A percentile compares a stretch with the other conserved stretches of the same genome.
phyloP scores from a whole-genome alignment of 768 basidiomycete genomes.

The Panellus pusillus region DNA sequence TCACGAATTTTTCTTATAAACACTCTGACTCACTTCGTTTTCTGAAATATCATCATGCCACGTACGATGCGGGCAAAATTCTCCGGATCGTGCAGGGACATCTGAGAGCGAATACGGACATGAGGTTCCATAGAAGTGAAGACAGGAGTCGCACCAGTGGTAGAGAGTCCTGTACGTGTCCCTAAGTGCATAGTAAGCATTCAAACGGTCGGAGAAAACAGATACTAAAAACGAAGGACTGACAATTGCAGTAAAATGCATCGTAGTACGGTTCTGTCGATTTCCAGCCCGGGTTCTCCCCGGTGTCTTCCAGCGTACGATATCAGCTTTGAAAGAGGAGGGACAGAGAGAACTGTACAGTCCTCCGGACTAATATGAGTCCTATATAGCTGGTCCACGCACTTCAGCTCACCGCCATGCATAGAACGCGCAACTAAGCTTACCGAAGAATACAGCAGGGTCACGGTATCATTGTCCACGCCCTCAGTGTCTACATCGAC shows the following conservation, averaged over 20 bases:
- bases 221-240: slow-evolving; percentile 21
- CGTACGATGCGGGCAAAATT: slow-evolving; percentile 60
- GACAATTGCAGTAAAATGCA: slow-evolving; percentile 66
- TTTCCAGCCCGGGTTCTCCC: slow-evolving; percentile 64
- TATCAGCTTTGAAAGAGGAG: neutral
- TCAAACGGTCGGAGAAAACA: neutral
- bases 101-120: too few relatives aligned
- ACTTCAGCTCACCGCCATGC: too few relatives aligned
- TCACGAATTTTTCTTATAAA: too few relatives aligned
- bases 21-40: slow-evolving; percentile 48
- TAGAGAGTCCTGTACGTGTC: slow-evolving; percentile 65
- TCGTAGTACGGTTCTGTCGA: slow-evolving; percentile 68
- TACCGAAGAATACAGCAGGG: slow-evolving; percentile 62
- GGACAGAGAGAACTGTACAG: slow-evolving; percentile 39
- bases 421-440: too few relatives aligned
- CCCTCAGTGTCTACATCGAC: slow-evolving; percentile 51
- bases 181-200: slow-evolving; percentile 32
- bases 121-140: too few relatives aligned
- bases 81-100: slow-evolving; percentile 63
- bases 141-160: too few relatives aligned
- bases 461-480: slow-evolving; percentile 49
- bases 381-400: too few relatives aligned
- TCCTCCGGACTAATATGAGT: slow-evolving; percentile 66
- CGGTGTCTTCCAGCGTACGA: slow-evolving; percentile 65
- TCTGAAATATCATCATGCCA: slow-evolving; percentile 69